Percentiles rank a stretch among this genome's conserved stretches.
phyloP scores from a whole-genome alignment of 2,329 filamentous ascomycete genomes.

The Penicillium sp. region DNA sequence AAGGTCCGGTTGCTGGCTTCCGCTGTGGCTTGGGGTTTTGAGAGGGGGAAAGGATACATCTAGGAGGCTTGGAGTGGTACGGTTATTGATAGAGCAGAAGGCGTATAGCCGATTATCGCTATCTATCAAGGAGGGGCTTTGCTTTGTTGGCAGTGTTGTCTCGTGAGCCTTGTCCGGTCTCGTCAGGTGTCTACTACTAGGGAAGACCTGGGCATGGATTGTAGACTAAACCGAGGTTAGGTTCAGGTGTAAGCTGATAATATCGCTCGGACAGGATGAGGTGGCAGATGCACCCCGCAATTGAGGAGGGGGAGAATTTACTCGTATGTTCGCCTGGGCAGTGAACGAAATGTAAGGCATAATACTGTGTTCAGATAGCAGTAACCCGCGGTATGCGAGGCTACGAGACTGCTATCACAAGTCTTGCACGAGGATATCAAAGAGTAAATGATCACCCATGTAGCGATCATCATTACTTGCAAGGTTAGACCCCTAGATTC shows the following conservation, averaged over 20 bases:
- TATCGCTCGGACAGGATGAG: constrained; percentile 15
- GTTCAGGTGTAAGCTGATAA: not conserved
- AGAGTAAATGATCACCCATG: constrained; percentile 3
- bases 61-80: not conserved
- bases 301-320: constrained; percentile 3
- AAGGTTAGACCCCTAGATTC: not conserved
- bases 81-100: not conserved
- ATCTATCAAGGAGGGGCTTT: not conserved
- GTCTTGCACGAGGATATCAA: not conserved
- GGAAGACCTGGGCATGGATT: not conserved
- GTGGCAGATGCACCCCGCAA: constrained; percentile 26
- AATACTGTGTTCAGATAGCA: not conserved
- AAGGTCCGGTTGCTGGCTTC: constrained; percentile 1
- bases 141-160: constrained; percentile 1
- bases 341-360: not conserved
- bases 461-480: not conserved
- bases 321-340: not conserved
- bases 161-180: not conserved
- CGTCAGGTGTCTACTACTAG: constrained; percentile 1
- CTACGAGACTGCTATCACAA: not conserved
- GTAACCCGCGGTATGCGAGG: not conserved
- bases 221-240: not conserved
- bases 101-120: not conserved
- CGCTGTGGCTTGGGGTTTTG: constrained; percentile 1
- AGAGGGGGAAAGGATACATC: not conserved